Evolutionary conservation across 257 asterid genomes (phyloP), one percentile per base, ranked within the genome.

Genomic region (Solanum paucissectum): DNA sequence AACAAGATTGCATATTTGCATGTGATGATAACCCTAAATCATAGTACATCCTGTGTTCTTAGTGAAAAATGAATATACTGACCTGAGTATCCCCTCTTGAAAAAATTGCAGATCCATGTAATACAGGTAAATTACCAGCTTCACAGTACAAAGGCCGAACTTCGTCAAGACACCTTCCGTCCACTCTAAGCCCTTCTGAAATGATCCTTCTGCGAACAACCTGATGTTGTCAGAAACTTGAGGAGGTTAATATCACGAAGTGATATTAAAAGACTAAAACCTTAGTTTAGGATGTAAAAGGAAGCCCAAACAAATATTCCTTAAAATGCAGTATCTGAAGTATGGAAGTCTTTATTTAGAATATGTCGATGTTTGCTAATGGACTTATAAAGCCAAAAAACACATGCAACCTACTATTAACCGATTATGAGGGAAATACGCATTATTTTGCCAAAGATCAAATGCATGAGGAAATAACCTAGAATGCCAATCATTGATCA

Each of bases 21-120:
- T 49, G 86, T 82, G 68, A 49, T 52, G 85, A 86, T 86, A 27
- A 38, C 81, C 52, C 75, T 83, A 40, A 55, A 64, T 55, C 21
- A 42, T 71, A 52, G 36, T 29, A 36, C 46, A 79, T 73, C 87
- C 46, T 72, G 33, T 33, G 34, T 52, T 66, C 21, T 32, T 46
- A 76, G 66, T 46, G 60, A 75, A 88, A 13, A 87, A 34, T 49
- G 85, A 49, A 87, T 71, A 79, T 77, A 83, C 92, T 87, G 66
- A 94, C 99, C 99, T 95, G 98, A 86, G 99, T 97, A 93, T 95
- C 99, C 89, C 99, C 99, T 88, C 99, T 95, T 60, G 93, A 88
- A 89, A 96, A 96, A 88, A 97, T 87, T 23, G 99, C 94, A 52
- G 99, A 97, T 87, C 99, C 99, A 89, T 95, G 98, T 58, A 95